Evolutionary conservation across 768 basidiomycete species (phyloP).

Genomic region (Fomitopsis serialis): DNA sequence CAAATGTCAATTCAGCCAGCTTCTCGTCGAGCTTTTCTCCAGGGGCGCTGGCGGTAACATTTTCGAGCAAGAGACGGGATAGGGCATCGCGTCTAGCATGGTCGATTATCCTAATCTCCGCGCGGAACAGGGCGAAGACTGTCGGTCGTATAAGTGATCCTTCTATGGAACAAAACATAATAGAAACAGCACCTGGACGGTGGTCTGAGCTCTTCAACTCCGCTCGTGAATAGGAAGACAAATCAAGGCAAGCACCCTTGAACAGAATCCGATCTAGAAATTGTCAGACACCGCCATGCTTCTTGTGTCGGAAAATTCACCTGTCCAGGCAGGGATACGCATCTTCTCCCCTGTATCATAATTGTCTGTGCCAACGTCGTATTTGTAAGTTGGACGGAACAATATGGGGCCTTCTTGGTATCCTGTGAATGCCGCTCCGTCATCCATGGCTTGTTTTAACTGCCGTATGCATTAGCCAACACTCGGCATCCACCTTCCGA

Average conservation of each 20-base stretch:
- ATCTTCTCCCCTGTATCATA: slow-evolving; percentile 97
- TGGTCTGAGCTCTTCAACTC: slow-evolving; percentile 94
- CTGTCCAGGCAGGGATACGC: slow-evolving; percentile 97
- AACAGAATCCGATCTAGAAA: slow-evolving; percentile 84
- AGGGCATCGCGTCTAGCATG: slow-evolving; percentile 65
- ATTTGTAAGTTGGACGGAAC: slow-evolving; percentile 96
- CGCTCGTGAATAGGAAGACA: slow-evolving; percentile 76
- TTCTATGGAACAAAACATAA: background rate
- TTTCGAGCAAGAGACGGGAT: slow-evolving; percentile 62
- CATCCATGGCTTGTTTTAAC: slow-evolving; percentile 71
- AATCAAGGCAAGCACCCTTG: slow-evolving; percentile 65
- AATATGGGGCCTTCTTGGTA: slow-evolving; percentile 86
- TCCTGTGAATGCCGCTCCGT: slow-evolving; percentile 68
- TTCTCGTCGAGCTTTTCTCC: slow-evolving; percentile 72
- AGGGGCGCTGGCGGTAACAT: slow-evolving; percentile 52
- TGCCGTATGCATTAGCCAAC: slow-evolving; percentile 24
- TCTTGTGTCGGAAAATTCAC: slow-evolving; percentile 33
- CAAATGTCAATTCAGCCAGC: slow-evolving; percentile 51
- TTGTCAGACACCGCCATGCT: background rate
- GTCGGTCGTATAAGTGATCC: background rate
- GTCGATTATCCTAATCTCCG: slow-evolving; percentile 77
- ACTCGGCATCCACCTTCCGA: background rate
- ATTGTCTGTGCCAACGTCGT: slow-evolving; percentile 71
- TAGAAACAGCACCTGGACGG: slow-evolving; percentile 60
- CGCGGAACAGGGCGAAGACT: slow-evolving; percentile 85